A percentile compares a stretch with the other conserved stretches of the same genome.
Conservation (phyloP, 306 rosid genomes). For the Prunus mongolica region DNA sequence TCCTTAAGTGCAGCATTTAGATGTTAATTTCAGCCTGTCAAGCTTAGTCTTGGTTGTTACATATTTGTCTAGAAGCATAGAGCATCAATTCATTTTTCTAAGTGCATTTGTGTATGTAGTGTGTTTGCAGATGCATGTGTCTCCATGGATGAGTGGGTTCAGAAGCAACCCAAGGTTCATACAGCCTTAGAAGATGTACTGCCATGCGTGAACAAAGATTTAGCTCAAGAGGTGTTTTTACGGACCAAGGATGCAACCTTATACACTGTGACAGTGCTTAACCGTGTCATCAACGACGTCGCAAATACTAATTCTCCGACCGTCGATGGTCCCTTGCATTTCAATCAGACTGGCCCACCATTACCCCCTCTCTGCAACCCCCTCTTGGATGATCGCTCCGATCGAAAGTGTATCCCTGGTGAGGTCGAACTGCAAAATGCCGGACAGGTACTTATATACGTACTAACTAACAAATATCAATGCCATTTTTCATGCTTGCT, state of each 20-base stretch:
- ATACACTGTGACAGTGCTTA: constrained; percentile 28
- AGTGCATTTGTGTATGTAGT: constrained; percentile 27
- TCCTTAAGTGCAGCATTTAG: too few species aligned
- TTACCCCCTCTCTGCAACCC: constrained; percentile 75
- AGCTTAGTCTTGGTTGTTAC: too few species aligned
- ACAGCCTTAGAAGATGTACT: constrained; percentile 80
- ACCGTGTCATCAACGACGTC: constrained; percentile 24
- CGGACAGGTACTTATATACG: constrained; percentile 27
- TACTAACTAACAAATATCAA: too few species aligned
- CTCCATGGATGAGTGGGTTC: constrained; percentile 83
- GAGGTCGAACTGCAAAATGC: constrained; percentile 50
- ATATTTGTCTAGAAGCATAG: too few species aligned
- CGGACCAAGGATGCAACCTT: constrained; percentile 42
- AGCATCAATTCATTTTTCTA: neutral
- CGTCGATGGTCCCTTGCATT: constrained; percentile 23
- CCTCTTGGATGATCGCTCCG: constrained; percentile 26
- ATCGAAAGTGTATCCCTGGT: constrained; percentile 34
- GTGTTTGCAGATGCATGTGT: constrained; percentile 72
- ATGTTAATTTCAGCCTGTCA: too few species aligned
- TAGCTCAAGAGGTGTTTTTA: constrained; percentile 39
- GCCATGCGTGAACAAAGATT: constrained; percentile 68
- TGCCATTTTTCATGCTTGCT: too few species aligned
- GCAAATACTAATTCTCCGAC: constrained; percentile 35
- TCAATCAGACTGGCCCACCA: constrained; percentile 63
- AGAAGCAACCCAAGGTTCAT: constrained; percentile 49